Conservation (phyloP, 2,329 filamentous ascomycete species). For the Aplosporella prunicola region DNA sequence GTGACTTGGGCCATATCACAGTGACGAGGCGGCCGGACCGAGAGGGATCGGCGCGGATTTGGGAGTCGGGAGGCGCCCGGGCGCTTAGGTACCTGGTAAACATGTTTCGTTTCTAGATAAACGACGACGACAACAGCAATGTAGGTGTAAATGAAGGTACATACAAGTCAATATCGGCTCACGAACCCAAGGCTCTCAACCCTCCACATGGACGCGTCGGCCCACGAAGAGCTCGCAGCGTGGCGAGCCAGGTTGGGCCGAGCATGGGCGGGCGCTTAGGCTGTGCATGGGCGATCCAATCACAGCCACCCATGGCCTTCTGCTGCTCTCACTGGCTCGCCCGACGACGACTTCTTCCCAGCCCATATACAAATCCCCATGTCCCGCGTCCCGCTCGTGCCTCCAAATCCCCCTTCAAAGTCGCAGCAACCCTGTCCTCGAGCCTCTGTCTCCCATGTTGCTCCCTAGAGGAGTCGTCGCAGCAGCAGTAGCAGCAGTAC, state of each 20-base stretch:
- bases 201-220: too few relatives aligned
- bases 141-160: too few relatives aligned
- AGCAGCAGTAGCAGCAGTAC: conserved; percentile 5
- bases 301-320: background rate
- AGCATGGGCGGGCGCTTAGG: conserved; percentile 11
- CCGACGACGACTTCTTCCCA: conserved; percentile 1
- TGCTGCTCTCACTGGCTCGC: conserved; percentile 6
- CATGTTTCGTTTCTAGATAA: too few relatives aligned
- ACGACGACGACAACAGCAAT: too few relatives aligned
- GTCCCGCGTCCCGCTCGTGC: conserved; percentile 8
- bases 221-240: background rate
- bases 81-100: too few relatives aligned
- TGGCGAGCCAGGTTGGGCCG: conserved; percentile 7
- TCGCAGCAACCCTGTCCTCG: too few relatives aligned
- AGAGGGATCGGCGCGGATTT: too few relatives aligned
- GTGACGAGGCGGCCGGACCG: too few relatives aligned
- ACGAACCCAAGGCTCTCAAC: too few relatives aligned
- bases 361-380: conserved; percentile 8
- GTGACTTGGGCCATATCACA: too few relatives aligned
- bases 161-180: too few relatives aligned
- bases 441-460: conserved; percentile 6
- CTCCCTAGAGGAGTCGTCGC: conserved; percentile 1
- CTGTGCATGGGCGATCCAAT: conserved; percentile 4
- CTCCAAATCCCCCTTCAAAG: conserved; percentile 2
- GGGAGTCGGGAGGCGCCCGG: too few relatives aligned